A percentile compares a stretch with the other conserved stretches of the same genome.
These are phyloP conservation scores for Ogataea sp. DNA, from an alignment of 805 yeast genomes.

Conservation along the genomic window DNA sequence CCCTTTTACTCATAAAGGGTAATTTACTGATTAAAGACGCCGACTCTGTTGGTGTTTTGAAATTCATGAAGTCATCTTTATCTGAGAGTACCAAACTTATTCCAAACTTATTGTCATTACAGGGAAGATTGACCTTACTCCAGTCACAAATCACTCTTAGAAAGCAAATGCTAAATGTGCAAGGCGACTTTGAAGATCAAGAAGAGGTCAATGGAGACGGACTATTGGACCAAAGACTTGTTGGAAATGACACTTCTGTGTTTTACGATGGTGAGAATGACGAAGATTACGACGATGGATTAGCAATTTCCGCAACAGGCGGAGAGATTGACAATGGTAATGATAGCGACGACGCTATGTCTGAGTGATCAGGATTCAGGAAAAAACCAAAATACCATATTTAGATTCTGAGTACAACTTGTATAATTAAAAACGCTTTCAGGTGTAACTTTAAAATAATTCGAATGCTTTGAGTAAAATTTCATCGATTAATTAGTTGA, in stretches of 20 bases:
- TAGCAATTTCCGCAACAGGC: constrained; percentile 8
- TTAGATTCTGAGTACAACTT: too few species aligned
- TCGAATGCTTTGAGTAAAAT: too few species aligned
- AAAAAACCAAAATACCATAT: too few species aligned
- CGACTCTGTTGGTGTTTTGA: constrained; percentile 46
- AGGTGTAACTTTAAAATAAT: too few species aligned
- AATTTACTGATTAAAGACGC: constrained; percentile 47
- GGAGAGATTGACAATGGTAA: constrained; percentile 27
- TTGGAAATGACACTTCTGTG: constrained; percentile 8
- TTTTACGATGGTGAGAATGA: constrained; percentile 23
- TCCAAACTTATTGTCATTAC: constrained; percentile 66
- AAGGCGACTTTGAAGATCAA: constrained; percentile 23
- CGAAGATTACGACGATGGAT: constrained; percentile 12
- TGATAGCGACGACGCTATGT: constrained; percentile 13
- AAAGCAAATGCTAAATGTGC: constrained; percentile 28
- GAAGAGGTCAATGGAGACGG: constrained; percentile 16
- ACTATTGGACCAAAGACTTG: constrained; percentile 2
- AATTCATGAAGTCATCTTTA: constrained; percentile 50
- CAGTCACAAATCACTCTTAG: constrained; percentile 71
- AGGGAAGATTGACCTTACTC: constrained; percentile 77
- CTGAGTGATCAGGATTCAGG: too few species aligned
- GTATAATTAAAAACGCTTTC: too few species aligned
- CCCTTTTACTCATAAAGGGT: constrained; percentile 67
- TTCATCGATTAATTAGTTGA: too few species aligned
- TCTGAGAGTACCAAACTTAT: constrained; percentile 47